Base-by-base conservation (phyloP, 192 early-diverging fungal genomes). In the Coemansia sp. region DNA sequence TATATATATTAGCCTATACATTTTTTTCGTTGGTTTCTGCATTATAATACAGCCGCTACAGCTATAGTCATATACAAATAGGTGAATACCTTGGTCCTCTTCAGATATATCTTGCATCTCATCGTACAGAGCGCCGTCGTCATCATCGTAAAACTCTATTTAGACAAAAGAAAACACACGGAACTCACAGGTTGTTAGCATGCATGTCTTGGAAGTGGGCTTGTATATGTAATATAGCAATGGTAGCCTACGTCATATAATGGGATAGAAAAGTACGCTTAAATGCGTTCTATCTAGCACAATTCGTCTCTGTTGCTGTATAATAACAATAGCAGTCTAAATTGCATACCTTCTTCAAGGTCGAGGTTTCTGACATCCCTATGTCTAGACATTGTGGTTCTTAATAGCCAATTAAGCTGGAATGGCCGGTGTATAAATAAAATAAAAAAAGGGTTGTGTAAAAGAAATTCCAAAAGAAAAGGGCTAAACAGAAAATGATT, bases 141-240 rank as follows among this genome's bases (percentile, higher is more conserved):
- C 74, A 6, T 76, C 80, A 54, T 81, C 79, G 57, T 82, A 76
- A 32, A 82, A 55, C 68, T 82, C 80, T 82, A 80, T 7, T 22
- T 28, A n/a, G 14, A 49, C n/a, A 32, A n/a, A 22, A 8, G 7
- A 28, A 22, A 20, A 40, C 17, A 59, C 20, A 20, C 20, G 29
- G 1, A 10, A 18, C 54, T 18, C n/a, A 11, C n/a, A n/a, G 4
- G 6, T 17, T 32, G 28, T 31, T 12, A 22, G 4, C 10, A 60
- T n/a, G 4, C 10, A 60, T 22, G 30, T 57, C 12, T 4, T n/a
- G 33, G 2, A 16, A 33, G 16, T 33, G 2, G 7, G 29, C 56
- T 8, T 59, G 55, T 40, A 17, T 28, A 40, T 16, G 8, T 25
- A 25, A 25, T 25, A 25, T 25, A 25, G 22, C 22, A 25, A 25